Conservation (phyloP, 495 filamentous ascomycete genomes). For the Podospora didyma region DNA sequence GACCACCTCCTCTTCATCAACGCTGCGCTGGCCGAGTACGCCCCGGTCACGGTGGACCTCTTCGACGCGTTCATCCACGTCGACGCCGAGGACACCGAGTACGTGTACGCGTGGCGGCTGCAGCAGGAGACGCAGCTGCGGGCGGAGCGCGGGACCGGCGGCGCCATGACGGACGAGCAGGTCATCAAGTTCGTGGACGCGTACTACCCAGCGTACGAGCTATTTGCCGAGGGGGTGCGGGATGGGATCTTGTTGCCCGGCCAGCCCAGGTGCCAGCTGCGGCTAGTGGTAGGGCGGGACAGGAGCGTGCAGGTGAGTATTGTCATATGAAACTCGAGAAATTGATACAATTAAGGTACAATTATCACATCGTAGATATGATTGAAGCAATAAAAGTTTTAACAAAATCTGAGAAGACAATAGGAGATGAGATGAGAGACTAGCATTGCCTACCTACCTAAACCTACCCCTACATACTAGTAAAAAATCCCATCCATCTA, state of each 20-base stretch:
- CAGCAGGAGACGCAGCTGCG: slow-evolving; percentile 75
- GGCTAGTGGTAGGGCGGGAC: slow-evolving; percentile 66
- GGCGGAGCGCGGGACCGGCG: slow-evolving; percentile 48
- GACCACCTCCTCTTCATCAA: slow-evolving; percentile 73
- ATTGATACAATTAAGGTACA: too few relatives aligned
- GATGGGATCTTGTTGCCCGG: slow-evolving; percentile 53
- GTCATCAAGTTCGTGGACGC: slow-evolving; percentile 52
- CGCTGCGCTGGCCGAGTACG: slow-evolving; percentile 62
- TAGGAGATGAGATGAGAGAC: neutral
- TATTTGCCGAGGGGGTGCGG: slow-evolving; percentile 67
- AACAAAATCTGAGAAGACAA: neutral
- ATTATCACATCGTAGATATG: neutral
- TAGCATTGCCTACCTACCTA: neutral
- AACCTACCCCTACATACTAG: slow-evolving; percentile 7
- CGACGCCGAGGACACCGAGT: slow-evolving; percentile 71
- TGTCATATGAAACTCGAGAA: slow-evolving; percentile 38
- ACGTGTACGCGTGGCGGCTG: slow-evolving; percentile 83
- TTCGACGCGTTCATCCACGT: slow-evolving; percentile 85
- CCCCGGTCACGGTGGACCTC: slow-evolving; percentile 59
- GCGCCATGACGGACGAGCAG: slow-evolving; percentile 59
- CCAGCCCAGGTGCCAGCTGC: slow-evolving; percentile 56
- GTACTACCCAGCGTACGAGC: slow-evolving; percentile 62
- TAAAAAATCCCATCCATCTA: slow-evolving; percentile 4
- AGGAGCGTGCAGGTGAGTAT: slow-evolving; percentile 58
- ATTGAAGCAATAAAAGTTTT: neutral